Evolutionary conservation across 2,329 filamentous ascomycete species (phyloP).

Genomic region (Cadophora sp.): DNA sequence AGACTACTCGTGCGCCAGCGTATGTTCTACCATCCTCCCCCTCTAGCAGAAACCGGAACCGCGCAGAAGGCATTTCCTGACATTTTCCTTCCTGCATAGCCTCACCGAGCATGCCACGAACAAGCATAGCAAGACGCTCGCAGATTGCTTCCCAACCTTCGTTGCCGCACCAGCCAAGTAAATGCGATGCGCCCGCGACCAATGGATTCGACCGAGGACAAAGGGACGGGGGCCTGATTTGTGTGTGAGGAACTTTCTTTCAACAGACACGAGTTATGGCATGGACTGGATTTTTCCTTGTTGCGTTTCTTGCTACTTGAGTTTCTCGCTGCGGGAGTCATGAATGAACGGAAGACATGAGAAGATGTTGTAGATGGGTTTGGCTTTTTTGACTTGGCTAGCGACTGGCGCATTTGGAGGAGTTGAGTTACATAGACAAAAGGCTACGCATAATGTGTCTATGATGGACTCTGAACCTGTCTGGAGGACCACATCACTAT

Average conservation of each 20-base stretch:
- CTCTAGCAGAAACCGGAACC: conserved; percentile 38
- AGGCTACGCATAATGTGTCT: conserved; percentile 30
- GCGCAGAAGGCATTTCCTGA: conserved; percentile 6
- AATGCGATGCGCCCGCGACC: background rate
- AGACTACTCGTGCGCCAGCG: conserved; percentile 77
- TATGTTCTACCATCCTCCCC: conserved; percentile 49
- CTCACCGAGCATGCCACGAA: conserved; percentile 75
- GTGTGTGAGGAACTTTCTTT: background rate
- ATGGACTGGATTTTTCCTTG: conserved; percentile 5
- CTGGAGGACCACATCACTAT: background rate
- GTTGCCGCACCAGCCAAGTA: conserved; percentile 28
- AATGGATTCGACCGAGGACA: background rate
- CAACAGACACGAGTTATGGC: conserved; percentile 3
- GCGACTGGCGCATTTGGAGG: conserved; percentile 39
- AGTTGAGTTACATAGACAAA: conserved; percentile 23
- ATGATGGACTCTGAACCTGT: conserved; percentile 19
- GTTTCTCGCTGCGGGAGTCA: conserved; percentile 6
- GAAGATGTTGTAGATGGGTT: conserved; percentile 20
- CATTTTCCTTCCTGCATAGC: conserved; percentile 46
- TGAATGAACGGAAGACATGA: conserved; percentile 14
- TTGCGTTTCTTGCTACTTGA: conserved; percentile 8
- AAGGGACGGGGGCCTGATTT: background rate
- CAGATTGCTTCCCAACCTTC: conserved; percentile 72
- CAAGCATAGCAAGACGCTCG: conserved; percentile 76
- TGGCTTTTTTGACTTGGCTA: conserved; percentile 25